A percentile compares a stretch with the other conserved stretches of the same genome.
Conservation (phyloP, 202 grass and related monocot genomes). For the Schoenoplectus tabernaemontani region DNA sequence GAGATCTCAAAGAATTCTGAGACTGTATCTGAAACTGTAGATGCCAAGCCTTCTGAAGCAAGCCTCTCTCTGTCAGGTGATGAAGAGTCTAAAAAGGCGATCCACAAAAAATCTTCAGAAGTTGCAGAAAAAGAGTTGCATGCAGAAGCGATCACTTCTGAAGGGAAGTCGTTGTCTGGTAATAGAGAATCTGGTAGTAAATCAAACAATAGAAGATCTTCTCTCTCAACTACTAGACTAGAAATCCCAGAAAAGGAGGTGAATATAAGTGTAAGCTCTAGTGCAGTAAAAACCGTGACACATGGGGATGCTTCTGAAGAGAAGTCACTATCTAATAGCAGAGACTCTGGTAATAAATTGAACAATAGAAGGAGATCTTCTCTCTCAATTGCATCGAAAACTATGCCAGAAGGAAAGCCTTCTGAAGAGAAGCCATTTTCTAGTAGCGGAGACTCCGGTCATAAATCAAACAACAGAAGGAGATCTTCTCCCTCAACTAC, state of each 20-base stretch:
- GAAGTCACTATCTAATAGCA: neutral
- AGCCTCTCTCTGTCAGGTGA: neutral
- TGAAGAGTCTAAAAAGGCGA: conserved; percentile 15
- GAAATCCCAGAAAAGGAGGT: conserved; percentile 5
- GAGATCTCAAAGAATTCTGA: neutral
- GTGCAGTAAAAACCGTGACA: neutral
- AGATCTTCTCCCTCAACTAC: conserved; percentile 9
- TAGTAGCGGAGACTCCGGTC: neutral
- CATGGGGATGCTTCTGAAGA: conserved; percentile 9
- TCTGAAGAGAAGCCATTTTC: conserved; percentile 6
- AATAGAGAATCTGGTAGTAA: conserved; percentile 11
- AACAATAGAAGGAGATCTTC: conserved; percentile 15
- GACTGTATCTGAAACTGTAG: conserved; percentile 4
- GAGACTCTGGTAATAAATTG: neutral
- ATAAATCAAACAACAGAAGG: neutral
- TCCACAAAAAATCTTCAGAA: conserved; percentile 10
- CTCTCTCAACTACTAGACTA: neutral
- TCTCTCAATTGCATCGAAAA: neutral
- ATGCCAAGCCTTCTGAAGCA: neutral
- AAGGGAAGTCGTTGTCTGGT: neutral
- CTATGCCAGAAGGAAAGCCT: neutral
- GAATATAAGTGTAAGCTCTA: neutral
- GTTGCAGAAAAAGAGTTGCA: neutral
- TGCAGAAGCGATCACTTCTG: neutral
- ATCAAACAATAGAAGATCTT: neutral